Evolutionary conservation across 2,329 filamentous ascomycete genomes (phyloP), one percentile per base, ranked within the genome.

Genomic region (Corynespora cassiicola): DNA sequence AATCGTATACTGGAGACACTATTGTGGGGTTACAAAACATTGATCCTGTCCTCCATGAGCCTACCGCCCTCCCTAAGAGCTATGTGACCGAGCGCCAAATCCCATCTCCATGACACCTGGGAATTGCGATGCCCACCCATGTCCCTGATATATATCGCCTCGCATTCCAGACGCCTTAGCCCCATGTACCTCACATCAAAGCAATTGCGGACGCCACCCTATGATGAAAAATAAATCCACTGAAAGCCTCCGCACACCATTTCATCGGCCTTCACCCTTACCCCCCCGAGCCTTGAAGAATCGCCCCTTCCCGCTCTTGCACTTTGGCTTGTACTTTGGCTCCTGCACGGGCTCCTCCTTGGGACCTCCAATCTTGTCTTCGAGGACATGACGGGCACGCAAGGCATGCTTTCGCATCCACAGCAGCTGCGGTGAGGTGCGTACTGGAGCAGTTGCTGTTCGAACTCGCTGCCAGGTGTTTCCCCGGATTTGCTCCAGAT

Each of bases 371-470:
- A 10, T 24, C n/a, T n/a, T n/a, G n/a, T n/a, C n/a, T n/a, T n/a
- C n/a, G n/a, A n/a, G n/a, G n/a, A n/a, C n/a, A n/a, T n/a, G n/a
- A n/a, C n/a, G n/a, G n/a, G n/a, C n/a, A n/a, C 54, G 50, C 16
- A 61, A 52, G 10, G 65, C 62, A 26, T 66, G 65, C 34, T 51
- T 48, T 31, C 61, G 53, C 2, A 63, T 61, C 27, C 45, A 54
- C 38, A 56, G 42, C 32, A 66, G 38, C n/a, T 55, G 43, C 27
- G 48, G 41, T 9, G 59, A 63, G 5, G 54, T 55, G 14, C 60
- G 48, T 10, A 61, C 47, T 7, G 60, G 57, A 18, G 57, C 60
- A 10, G 57, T 63, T 10, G 38, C 50, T 10, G 50, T 45, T 18
- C 53, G 47, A 18, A 63, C 18, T 2, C 54, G 45, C 25, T 24